Base-by-base conservation (phyloP, 2,329 filamentous ascomycete genomes). In the Fusarium paranaense region DNA sequence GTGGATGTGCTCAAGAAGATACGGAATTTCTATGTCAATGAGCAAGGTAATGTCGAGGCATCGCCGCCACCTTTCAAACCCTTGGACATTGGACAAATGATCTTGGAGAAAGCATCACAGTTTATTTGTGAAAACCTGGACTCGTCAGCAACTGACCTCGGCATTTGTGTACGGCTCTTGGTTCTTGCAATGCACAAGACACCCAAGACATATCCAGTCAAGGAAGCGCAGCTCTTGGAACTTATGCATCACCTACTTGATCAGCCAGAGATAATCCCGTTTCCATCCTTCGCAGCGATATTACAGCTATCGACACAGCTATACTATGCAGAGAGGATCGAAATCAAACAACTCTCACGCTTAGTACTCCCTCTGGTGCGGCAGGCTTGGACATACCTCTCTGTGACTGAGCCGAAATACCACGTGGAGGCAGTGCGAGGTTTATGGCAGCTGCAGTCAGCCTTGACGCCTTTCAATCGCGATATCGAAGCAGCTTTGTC, bases 341-440 rank as follows among this genome's bases (percentile, higher is more conserved):
- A 85, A 9, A 74, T 81, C 6, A 78, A 82, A n/a, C 87, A 91
- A 27, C 80, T 92, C 59, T 92, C 87, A 64, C 87, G 85, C 64
- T 83, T 97, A 10, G 89, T 96, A 6, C 87, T 90, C 22, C 87
- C 90, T 32, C 84, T 98, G 25, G 91, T 97, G 18, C 86, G 86
- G 2, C 89, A 92, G 65, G 88, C 96, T 0, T 99, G 97, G 97
- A 82, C 85, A 6, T 95, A 94, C 78, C 84, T 99, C 42, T 94
- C 95, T 1, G 92, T 94, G n/a, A 88, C 91, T 14, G 92, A 92
- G 71, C 95, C 95, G 0, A 98, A 98, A 80, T 97, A 96, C 75
- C 97, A 98, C 79, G 95, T 99, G 35, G 97, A 99, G 84, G 92
- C 95, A 20, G 94, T 97, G 10, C 91, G 94, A 66, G 93, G 91